Evolutionary conservation across 2,329 filamentous ascomycete genomes (phyloP), one percentile per base, ranked within the genome.

Genomic region (Cryphonectria naterciae): DNA sequence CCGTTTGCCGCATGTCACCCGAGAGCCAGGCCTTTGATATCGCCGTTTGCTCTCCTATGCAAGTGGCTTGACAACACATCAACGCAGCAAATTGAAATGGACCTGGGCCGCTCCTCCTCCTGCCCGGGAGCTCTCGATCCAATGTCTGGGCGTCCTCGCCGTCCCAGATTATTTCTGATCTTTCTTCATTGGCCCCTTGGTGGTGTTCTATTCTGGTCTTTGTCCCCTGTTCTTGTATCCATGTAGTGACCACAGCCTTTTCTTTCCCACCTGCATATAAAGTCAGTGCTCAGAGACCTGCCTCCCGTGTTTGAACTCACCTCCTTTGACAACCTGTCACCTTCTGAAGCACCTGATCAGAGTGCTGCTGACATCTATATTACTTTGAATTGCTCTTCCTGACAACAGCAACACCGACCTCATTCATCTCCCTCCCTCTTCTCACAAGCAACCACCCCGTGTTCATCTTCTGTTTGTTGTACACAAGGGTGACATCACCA

Each of bases 1-100:
- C 80, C 80, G 80, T 71, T 71, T 63, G 69, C 77, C 77, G 78
- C 77, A 79, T 77, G 75, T 74, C 81, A 80, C 78, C 77, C 78
- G 37, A 43, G 43, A 63, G 41, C 43, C 52, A 68, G 60, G n/a
- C 79, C 78, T 79, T 77, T 78, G 77, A 80, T 74, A 75, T 78
- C 76, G 74, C 72, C 75, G 68, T 75, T 73, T 72, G 71, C 70
- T 73, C 28, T 61, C 68, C 61, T 22, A 35, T 54, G 52, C 68
- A 67, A 64, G 56, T 65, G 56, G 56, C n/a, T 58, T 67, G 41
- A 66, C 46, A 66, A 52, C 43, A 68, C 65, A 37, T n/a, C 58
- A 64, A 32, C 37, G 32, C 65, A 67, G 35, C 25, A 7, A 28
- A 28, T 17, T 49, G 63, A 67, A 73, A 69, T 68, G 72, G 62